phyloP scores from a whole-genome alignment of 2,329 filamentous ascomycete species.

The Clarireedia paspali region DNA sequence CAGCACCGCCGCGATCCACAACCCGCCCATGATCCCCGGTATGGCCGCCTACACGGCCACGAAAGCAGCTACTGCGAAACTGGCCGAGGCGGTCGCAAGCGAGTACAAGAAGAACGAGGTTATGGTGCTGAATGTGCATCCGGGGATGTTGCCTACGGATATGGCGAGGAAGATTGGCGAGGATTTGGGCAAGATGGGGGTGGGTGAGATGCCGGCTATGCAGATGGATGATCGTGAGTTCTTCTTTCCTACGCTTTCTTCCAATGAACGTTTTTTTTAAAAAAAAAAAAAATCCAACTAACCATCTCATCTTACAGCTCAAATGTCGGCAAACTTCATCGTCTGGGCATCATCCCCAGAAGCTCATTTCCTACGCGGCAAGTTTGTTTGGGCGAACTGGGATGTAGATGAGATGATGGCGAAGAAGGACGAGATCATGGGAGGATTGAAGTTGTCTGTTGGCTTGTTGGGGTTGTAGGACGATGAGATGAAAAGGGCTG shows the following conservation, averaged over 20 bases:
- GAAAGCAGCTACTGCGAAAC: background rate
- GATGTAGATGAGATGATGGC: slow-evolving; percentile 36
- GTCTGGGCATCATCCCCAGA: slow-evolving; percentile 29
- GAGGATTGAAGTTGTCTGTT: no score
- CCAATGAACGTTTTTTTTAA: no score
- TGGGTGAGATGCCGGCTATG: background rate
- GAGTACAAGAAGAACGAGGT: background rate
- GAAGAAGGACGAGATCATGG: no score
- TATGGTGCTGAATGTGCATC: background rate
- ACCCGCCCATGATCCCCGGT: no score
- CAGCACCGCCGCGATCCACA: no score
- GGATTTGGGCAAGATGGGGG: no score
- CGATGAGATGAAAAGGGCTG: no score
- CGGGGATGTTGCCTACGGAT: background rate
- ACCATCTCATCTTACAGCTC: background rate
- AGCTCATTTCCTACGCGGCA: slow-evolving; percentile 38
- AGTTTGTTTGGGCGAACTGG: slow-evolving; percentile 42
- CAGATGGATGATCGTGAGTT: background rate
- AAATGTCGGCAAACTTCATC: slow-evolving; percentile 15
- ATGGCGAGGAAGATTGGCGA: background rate
- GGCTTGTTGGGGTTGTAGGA: no score
- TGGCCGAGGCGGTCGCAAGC: background rate
- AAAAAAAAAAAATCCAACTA: no score
- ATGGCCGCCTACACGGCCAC: background rate
- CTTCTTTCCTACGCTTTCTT: background rate